These are phyloP conservation scores for Leishmania turanica DNA, from an alignment of 208 protist genomes.

Conservation along the genomic window DNA sequence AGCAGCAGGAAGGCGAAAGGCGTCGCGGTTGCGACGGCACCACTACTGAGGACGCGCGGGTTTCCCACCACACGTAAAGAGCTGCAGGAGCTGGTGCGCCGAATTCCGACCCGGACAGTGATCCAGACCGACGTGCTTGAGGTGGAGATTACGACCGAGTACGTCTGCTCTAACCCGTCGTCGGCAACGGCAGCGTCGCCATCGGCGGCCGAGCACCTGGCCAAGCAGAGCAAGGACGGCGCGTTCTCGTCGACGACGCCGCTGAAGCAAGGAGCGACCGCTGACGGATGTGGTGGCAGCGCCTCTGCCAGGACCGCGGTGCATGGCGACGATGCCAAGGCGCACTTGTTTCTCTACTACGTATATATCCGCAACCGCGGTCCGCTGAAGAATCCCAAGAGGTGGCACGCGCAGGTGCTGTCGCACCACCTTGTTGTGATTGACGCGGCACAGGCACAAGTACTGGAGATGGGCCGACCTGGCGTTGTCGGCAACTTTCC, in stretches of 20 bases:
- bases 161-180: conserved; percentile 54
- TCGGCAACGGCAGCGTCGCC: neutral
- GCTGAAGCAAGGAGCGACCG: conserved; percentile 10
- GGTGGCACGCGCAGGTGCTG: conserved; percentile 80
- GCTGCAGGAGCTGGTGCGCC: conserved; percentile 30
- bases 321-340: conserved; percentile 8
- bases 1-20: neutral
- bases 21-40: neutral
- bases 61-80: conserved; percentile 38
- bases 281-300: neutral
- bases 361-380: conserved; percentile 77
- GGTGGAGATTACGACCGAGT: conserved; percentile 74
- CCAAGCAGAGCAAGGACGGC: conserved; percentile 8
- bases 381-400: conserved; percentile 51
- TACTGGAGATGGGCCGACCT: conserved; percentile 73
- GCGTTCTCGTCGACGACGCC: conserved; percentile 23
- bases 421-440: conserved; percentile 81
- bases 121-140: conserved; percentile 74
- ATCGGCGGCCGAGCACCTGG: neutral
- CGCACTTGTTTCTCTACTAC: conserved; percentile 80
- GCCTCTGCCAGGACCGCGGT: neutral
- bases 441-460: conserved; percentile 37
- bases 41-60: conserved; percentile 1
- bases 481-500: conserved; percentile 83
- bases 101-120: conserved; percentile 60